A percentile compares a stretch with the other conserved stretches of the same genome.
phyloP scores from a whole-genome alignment of 805 yeast genomes.

The Saccharomycopsis oosterbeekiorum region DNA sequence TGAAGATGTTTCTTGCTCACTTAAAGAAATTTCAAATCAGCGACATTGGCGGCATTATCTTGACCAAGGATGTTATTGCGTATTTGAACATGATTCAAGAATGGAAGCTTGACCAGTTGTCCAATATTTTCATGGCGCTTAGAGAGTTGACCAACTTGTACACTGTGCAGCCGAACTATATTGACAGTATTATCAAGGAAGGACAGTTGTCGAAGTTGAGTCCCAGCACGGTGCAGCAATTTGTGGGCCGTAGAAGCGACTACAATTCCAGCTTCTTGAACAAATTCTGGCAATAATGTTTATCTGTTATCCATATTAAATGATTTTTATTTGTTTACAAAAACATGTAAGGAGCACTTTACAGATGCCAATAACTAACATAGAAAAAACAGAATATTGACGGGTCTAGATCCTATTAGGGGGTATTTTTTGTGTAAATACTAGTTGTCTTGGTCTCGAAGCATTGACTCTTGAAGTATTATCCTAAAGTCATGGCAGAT shows the following conservation, averaged over 20 bases:
- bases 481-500: no score
- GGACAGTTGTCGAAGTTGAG: constrained; percentile 65
- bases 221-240: constrained; percentile 51
- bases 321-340: background rate
- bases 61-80: constrained; percentile 73
- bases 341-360: no score
- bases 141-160: constrained; percentile 78
- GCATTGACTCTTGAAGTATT: no score
- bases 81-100: constrained; percentile 59
- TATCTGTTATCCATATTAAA: no score
- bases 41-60: constrained; percentile 71
- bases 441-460: no score
- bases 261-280: constrained; percentile 47
- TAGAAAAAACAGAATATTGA: no score
- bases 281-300: constrained; percentile 28
- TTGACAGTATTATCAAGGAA: constrained; percentile 70
- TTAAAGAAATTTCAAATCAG: constrained; percentile 67
- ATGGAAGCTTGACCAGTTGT: constrained; percentile 54
- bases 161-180: constrained; percentile 72
- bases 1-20: constrained; percentile 55
- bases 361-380: no score
- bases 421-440: no score
- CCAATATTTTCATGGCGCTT: constrained; percentile 56
- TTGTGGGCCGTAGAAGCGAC: constrained; percentile 61
- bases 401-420: no score